Evolutionary conservation across 192 early-diverging fungal genomes (phyloP), one percentile per base, ranked within the genome.

Genomic region (Coemansia sp.): DNA sequence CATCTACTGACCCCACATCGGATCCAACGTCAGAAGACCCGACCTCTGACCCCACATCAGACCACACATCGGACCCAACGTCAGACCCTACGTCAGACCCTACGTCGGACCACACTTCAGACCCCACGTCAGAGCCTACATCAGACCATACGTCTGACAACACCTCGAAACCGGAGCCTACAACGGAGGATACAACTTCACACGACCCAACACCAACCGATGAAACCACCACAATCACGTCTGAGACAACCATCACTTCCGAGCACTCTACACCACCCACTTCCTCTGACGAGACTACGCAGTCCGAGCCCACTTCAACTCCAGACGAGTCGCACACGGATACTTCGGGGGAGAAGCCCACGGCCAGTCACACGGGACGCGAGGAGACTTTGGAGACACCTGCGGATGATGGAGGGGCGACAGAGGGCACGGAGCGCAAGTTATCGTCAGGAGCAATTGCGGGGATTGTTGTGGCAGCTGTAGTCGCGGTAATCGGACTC

Each of bases 401-500:
- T 16, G 38, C 16, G 38, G 38, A 16, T 16, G 14, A 44, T 44
- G 38, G 38, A 9, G 38, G 38, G 38, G 38, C 38, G 3, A 44
- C 8, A 10, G 38, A 44, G 38, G 38, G 32, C 1, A 10, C 32
- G 32, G 32, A 14, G 38, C 38, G 38, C 38, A 14, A 14, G 16
- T 4, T 44, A 16, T 44, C 38, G 4, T 44, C 38, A 14, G 76
- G 76, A 0, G 70, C 70, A 4, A 78, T 78, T 53, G 70, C 67
- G 0, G 76, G 76, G 14, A 73, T 78, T 26, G 76, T 73, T 0
- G 59, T 73, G 19, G 76, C 63, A 7, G 70, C 32, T 8, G 32
- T 70, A 7, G 60, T 70, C 0, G 18, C 73, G 50, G 51, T 67
- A 5, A 41, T 66, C 12, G 67, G 59, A 16, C 34, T 30, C 0